Evolutionary conservation across 768 basidiomycete genomes (phyloP).

Genomic region (Amanita exitialis): DNA sequence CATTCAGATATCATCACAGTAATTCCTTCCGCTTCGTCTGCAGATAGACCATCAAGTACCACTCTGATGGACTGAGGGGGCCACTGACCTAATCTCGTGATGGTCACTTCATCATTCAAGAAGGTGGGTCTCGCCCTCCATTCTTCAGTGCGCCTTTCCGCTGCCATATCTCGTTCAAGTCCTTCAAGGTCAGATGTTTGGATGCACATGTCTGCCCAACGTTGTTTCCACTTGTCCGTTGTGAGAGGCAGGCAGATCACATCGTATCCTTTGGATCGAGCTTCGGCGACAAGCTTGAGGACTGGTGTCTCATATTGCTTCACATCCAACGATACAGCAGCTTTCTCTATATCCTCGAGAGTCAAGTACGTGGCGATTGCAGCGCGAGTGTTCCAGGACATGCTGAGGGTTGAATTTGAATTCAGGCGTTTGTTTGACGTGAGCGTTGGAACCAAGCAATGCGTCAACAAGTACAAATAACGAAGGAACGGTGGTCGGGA

Average conservation of each 20-base stretch:
- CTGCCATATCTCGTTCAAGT: slow-evolving; percentile 27
- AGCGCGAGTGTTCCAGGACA: slow-evolving; percentile 28
- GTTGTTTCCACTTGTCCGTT: slow-evolving; percentile 71
- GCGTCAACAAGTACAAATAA: slow-evolving; percentile 12
- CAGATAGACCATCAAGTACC: background rate
- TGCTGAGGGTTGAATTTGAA: slow-evolving; percentile 7
- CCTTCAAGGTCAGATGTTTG: slow-evolving; percentile 34
- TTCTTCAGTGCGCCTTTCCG: slow-evolving; percentile 62
- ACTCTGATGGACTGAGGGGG: background rate
- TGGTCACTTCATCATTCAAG: slow-evolving; percentile 74
- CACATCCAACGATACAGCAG: slow-evolving; percentile 13
- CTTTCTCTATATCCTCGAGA: slow-evolving; percentile 30
- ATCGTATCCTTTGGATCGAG: slow-evolving; percentile 63
- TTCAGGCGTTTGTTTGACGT: background rate
- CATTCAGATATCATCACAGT: slow-evolving; percentile 84
- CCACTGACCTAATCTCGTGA: slow-evolving; percentile 68
- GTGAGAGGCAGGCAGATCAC: slow-evolving; percentile 80
- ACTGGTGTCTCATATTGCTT: slow-evolving; percentile 33
- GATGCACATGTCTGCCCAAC: slow-evolving; percentile 89
- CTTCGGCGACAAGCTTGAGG: slow-evolving; percentile 38
- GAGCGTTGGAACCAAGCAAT: slow-evolving; percentile 15
- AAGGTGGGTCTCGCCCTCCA: slow-evolving; percentile 86
- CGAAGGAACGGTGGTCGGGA: background rate
- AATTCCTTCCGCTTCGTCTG: slow-evolving; percentile 68
- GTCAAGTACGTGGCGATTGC: slow-evolving; percentile 28